Base-by-base conservation (phyloP, 352 stramenopile species). In the Phytophthora hibernalis region DNA sequence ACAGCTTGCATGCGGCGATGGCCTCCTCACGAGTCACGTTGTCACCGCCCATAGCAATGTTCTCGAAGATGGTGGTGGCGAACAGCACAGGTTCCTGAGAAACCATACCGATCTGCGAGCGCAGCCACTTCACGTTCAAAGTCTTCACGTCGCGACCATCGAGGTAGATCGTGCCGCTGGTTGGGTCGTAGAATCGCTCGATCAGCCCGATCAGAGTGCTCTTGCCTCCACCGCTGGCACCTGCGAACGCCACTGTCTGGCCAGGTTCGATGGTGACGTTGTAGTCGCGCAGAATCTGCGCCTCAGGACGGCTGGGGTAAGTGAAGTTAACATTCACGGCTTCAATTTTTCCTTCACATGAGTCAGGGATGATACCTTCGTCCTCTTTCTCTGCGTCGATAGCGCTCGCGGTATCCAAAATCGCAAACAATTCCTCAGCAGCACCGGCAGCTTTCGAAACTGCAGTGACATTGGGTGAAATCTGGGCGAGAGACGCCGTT, bases 41-140 rank as follows among this genome's bases (percentile, higher is more conserved):
- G 33, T 79, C 68, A 21, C 75, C 79, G 15, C 87, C 87, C 52
- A 86, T 85, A 11, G 62, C 54, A 65, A 98, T 97, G 59, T 97
- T 98, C n/a, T 97, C 82, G 9, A 67, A 62, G 56, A 98, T 92
- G 3, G 79, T 89, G 21, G 72, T 80, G 44, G 83, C 80, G 74
- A 97, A 97, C 22, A 97, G 74, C 28, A 85, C 86, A 10, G 88
- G 85, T 57, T 95, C 81, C 73, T 98, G 92, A 20, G 65, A 79
- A 0, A 90, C 81, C 6, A 93, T 64, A 2, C 80, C 65, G 33
- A 76, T 83, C 55, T 54, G 72, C 68, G 47, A 97, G 16, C 87
- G 68, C 57, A 87, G n/a, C n/a, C n/a, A n/a, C n/a, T n/a, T n/a
- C n/a, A n/a, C n/a, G n/a, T n/a, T n/a, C n/a, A n/a, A n/a, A 28